Evolutionary conservation across 805 yeast genomes (phyloP), one percentile per base, ranked within the genome.

Genomic region (Yamadazyma phyllophila): DNA sequence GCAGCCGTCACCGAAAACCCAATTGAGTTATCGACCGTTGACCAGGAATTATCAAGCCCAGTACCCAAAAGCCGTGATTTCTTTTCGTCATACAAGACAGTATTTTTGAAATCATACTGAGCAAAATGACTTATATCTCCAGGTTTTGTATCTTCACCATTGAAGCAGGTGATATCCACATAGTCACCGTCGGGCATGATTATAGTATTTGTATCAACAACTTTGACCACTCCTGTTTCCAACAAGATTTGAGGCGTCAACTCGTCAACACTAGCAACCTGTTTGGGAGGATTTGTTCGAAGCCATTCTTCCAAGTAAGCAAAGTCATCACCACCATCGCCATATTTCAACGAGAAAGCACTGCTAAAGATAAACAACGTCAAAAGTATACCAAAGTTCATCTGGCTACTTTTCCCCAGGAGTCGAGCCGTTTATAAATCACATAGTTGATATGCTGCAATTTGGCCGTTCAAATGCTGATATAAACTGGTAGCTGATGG

Each of bases 201-300:
- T 12, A 56, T 17, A 2, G 58, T 46, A 8, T 49, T 48, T 3
- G 55, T 32, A 6, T 40, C 27, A 20, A 12, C 17, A 1, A 57
- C 37, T 13, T 40, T 48, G 6, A 47, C 49, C 2, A 48, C 52
- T 15, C 58, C 59, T 15, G 45, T 43, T 14, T 46, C 48, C 17
- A 46, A 12, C 8, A 57, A 36, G 13, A 36, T 44, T 15, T 30
- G 41, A 3, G 57, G 44, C 1, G 34, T 39, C 10, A 57, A 8
- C 7, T 51, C 52, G 10, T 44, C 50, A 36, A 46, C 31, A n/a
- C 43, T 14, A 5, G 31, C 44, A 4, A 55, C 47, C 13, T 41
- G 47, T 29, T 39, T n/a, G 6, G 45, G 43, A 12, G 14, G 33
- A 26, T 41, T 45, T 32, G 17, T 36, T 4, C 15, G 14, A 4